phyloP scores from a whole-genome alignment of 352 stramenopile genomes.

The Phytophthora quininea region DNA sequence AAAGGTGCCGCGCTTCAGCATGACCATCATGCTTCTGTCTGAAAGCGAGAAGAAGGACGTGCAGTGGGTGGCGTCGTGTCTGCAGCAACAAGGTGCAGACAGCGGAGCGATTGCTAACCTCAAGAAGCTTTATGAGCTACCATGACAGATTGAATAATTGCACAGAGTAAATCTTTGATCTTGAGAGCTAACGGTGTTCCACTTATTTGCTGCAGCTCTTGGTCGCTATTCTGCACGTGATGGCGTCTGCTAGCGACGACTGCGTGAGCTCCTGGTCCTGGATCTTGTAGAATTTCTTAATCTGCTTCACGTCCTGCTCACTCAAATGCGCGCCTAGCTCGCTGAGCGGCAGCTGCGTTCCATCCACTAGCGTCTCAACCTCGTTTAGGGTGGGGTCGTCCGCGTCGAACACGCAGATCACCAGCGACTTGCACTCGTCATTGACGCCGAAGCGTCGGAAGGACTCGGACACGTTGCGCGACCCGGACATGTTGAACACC shows the following conservation, averaged over 20 bases:
- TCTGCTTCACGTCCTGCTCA: constrained; percentile 50
- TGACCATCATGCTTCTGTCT: constrained; percentile 84
- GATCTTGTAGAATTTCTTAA: constrained; percentile 89
- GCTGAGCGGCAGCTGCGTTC: constrained; percentile 45
- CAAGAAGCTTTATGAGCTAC: constrained; percentile 57
- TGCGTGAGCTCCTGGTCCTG: constrained; percentile 72
- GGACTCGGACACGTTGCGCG: constrained; percentile 84
- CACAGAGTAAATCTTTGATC: background rate
- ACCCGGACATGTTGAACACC: constrained; percentile 87
- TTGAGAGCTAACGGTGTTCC: background rate
- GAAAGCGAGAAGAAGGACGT: constrained; percentile 66
- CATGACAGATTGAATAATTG: constrained; percentile 4
- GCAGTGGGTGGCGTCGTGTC: constrained; percentile 42
- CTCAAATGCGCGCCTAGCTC: constrained; percentile 61
- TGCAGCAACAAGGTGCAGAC: constrained; percentile 22
- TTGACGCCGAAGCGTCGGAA: constrained; percentile 81
- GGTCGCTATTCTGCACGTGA: constrained; percentile 84
- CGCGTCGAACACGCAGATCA: constrained; percentile 82
- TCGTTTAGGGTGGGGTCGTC: constrained; percentile 46
- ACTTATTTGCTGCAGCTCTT: constrained; percentile 87
- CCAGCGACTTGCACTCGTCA: constrained; percentile 55
- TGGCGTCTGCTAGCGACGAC: constrained; percentile 71
- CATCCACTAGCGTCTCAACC: constrained; percentile 55
- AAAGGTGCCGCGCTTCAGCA: constrained; percentile 72
- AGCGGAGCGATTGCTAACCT: constrained; percentile 31